Base-by-base conservation (phyloP, 257 asterid species). In the Salvia splendens region DNA sequence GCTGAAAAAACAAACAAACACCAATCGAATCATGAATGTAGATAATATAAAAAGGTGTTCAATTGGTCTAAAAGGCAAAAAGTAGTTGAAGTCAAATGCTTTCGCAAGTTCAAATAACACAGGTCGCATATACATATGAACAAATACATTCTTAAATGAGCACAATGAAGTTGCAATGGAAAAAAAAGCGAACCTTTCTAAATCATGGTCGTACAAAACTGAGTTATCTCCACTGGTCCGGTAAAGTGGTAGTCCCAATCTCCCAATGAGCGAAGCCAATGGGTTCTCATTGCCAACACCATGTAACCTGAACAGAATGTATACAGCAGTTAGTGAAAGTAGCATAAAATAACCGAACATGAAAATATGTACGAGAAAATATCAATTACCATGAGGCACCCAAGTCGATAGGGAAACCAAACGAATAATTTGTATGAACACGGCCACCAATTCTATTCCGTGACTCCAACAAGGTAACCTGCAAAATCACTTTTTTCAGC, bases 201-300 rank as follows among this genome's bases (percentile, higher is more conserved):
- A 76, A 73, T 94, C 97, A 82, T 94, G 99, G 85, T 94, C 99
- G 43, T 94, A 94, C 69, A 94, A 75, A 76, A 94, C 99, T 2
- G 99, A 90, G 79, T 94, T 94, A 78, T 94, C 97, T 41, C 95
- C 99, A 40, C 99, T 91, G 5, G 99, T 94, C 6, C 99, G 96
- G 66, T 94, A 94, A 49, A 94, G 96, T 28, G 99, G 99, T 41
- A 94, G 74, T 65, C 99, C 99, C 74, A 94, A 78, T 78, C 94
- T 84, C 67, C 97, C 95, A 52, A 94, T 94, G 50, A 94, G 78
- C 20, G 95, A 81, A 64, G 99, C 97, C 76, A 94, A 77, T 5
- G 99, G 99, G 79, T 94, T 94, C 77, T 94, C 97, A 64, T 88
- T 83, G 88, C 95, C 84, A 68, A 88, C 97, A 45, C 99, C 99